These are phyloP conservation scores for Corchorus capsularis DNA, from an alignment of 345 rosid genomes.

Conservation along the genomic window DNA sequence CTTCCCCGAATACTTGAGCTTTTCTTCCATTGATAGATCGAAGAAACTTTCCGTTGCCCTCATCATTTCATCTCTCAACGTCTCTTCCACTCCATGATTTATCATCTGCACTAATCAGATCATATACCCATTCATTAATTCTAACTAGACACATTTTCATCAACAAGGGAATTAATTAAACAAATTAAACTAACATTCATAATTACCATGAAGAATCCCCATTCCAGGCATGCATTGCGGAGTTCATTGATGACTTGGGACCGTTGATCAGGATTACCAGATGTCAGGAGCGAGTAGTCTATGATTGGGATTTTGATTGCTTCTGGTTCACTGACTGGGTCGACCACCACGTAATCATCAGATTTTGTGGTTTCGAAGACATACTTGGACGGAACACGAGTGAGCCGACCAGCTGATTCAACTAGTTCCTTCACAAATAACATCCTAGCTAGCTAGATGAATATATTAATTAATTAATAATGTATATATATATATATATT, in stretches of 20 bases:
- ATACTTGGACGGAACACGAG: constrained; percentile 28
- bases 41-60: constrained; percentile 28
- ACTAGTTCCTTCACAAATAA: constrained; percentile 29
- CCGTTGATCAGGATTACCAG: constrained; percentile 33
- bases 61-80: constrained; percentile 29
- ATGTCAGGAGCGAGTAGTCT: constrained; percentile 43
- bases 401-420: constrained; percentile 19
- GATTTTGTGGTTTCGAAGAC: constrained; percentile 18
- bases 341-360: not conserved
- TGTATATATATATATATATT: too few species aligned
- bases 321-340: constrained; percentile 6
- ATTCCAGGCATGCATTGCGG: constrained; percentile 50
- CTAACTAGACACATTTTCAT: not conserved
- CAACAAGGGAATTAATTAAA: too few species aligned
- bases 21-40: constrained; percentile 32
- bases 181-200: too few species aligned
- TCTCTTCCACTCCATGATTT: constrained; percentile 39
- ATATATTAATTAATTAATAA: too few species aligned
- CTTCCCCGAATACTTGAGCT: constrained; percentile 34
- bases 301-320: constrained; percentile 45
- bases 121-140: not conserved
- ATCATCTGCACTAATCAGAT: constrained; percentile 24
- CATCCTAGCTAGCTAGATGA: constrained; percentile 27
- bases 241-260: constrained; percentile 36
- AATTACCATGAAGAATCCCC: constrained; percentile 62